phyloP scores from a whole-genome alignment of 352 stramenopile species.

The Pythium angustatum region DNA sequence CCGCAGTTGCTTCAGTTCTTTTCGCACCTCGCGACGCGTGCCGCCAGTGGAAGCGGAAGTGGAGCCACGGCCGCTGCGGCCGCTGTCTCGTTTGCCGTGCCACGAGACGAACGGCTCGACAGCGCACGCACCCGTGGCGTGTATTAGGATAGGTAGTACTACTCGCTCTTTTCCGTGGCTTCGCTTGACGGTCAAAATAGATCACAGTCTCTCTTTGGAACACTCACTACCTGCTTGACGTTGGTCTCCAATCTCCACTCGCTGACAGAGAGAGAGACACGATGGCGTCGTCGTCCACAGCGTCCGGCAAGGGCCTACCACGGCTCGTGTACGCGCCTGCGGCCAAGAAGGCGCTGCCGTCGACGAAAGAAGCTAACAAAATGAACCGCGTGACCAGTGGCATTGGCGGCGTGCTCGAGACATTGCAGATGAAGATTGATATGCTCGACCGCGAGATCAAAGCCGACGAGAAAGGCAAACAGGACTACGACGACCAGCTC shows the following conservation, averaged over 20 bases:
- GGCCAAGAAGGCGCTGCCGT: conserved; percentile 42
- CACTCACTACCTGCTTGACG: no score
- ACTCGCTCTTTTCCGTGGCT: neutral
- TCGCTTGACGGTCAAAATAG: conserved; percentile 24
- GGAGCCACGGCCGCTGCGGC: neutral
- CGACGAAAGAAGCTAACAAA: conserved; percentile 53
- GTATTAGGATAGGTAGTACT: conserved; percentile 19
- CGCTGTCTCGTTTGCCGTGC: conserved; percentile 6
- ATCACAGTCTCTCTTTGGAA: neutral
- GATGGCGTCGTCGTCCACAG: conserved; percentile 11
- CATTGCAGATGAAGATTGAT: conserved; percentile 58
- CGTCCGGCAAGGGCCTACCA: conserved; percentile 33
- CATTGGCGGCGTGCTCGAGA: conserved; percentile 64
- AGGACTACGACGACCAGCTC: conserved; percentile 79
- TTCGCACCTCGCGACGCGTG: conserved; percentile 36
- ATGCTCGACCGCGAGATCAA: conserved; percentile 69
- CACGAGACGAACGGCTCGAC: neutral
- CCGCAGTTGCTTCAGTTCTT: conserved; percentile 65
- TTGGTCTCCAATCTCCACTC: neutral
- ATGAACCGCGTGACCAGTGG: conserved; percentile 80
- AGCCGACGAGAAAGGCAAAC: conserved; percentile 74
- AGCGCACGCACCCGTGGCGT: conserved; percentile 2
- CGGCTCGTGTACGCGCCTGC: conserved; percentile 53
- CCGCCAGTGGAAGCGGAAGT: neutral
- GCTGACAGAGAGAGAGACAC: neutral